Evolutionary conservation across 108 stramenopile species (phyloP), one percentile per base, ranked within the genome.

Genomic region (Conticribra guillardii): DNA sequence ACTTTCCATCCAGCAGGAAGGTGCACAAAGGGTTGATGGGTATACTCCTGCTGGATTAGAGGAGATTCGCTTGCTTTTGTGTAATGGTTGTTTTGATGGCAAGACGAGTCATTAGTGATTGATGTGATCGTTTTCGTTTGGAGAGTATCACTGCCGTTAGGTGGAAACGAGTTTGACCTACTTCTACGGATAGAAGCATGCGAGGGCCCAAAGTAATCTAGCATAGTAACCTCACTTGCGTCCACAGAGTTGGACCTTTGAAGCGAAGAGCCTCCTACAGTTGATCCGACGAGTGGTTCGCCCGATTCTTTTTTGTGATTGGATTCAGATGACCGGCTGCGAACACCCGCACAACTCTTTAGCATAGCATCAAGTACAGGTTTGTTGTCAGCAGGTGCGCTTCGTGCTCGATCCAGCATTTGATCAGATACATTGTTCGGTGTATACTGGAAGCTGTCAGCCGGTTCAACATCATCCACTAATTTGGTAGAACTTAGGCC

Each of bases 1-100:
- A 87, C 72, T 49, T 56, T 79, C 89, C 89, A 94, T 33, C 93
- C 93, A 2, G 90, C 81, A 15, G 93, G 93, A n/a, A 94, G 83
- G 37, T 55, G 62, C 24, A 65, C 48, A 1, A 56, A 60, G 19
- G 30, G 45, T n/a, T 27, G 64, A n/a, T 41, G 30, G 4, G 50
- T 71, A 34, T 26, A 44, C 23, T 33, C 48, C 23, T 27, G 27
- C n/a, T 33, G 47, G 28, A 54, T 44, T 34, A 53, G 64, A 16
- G 33, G 14, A n/a, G n/a, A n/a, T n/a, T n/a, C n/a, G n/a, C n/a
- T n/a, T n/a, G n/a, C n/a, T n/a, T n/a, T n/a, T n/a, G n/a, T n/a
- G n/a, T n/a, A n/a, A n/a, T n/a, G n/a, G n/a, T n/a, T n/a, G n/a
- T n/a, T n/a, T n/a, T n/a, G n/a, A n/a, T n/a, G n/a, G n/a, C n/a